A percentile compares a stretch with the other conserved stretches of the same genome.
Evolutionary conservation across 176 grass and related monocot genomes (phyloP).

Genomic region (Carex parvula): DNA sequence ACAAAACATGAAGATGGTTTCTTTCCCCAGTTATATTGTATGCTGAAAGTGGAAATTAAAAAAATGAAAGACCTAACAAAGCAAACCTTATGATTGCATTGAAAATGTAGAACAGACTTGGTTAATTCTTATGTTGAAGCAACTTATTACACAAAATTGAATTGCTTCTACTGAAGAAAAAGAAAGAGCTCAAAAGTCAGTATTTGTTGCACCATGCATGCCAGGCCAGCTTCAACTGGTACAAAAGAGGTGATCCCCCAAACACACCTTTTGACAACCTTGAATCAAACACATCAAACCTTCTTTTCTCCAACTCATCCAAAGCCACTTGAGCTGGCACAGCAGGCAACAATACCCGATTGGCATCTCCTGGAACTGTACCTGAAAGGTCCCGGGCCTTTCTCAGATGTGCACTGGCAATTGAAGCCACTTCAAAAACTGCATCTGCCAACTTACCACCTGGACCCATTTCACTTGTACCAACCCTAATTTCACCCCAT

Average conservation of each 20-base stretch:
- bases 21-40: background rate
- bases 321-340: conserved; percentile 68
- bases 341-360: conserved; percentile 56
- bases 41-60: background rate
- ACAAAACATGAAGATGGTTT: background rate
- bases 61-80: background rate
- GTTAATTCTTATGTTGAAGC: background rate
- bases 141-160: conserved; percentile 4
- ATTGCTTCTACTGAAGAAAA: conserved; percentile 16
- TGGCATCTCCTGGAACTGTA: conserved; percentile 48
- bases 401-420: conserved; percentile 62
- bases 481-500: conserved; percentile 46
- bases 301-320: conserved; percentile 43
- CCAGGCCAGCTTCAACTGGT: conserved; percentile 90
- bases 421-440: conserved; percentile 77
- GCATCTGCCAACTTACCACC: conserved; percentile 55
- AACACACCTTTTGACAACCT: conserved; percentile 58
- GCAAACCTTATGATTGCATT: background rate
- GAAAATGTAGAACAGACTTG: background rate
- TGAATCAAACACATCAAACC: conserved; percentile 83
- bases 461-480: conserved; percentile 46
- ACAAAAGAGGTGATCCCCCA: conserved; percentile 76
- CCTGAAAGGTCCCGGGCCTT: conserved; percentile 63
- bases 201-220: conserved; percentile 49
- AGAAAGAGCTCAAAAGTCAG: background rate